Conservation (phyloP, 805 yeast genomes). For the Candida peoriensis region DNA sequence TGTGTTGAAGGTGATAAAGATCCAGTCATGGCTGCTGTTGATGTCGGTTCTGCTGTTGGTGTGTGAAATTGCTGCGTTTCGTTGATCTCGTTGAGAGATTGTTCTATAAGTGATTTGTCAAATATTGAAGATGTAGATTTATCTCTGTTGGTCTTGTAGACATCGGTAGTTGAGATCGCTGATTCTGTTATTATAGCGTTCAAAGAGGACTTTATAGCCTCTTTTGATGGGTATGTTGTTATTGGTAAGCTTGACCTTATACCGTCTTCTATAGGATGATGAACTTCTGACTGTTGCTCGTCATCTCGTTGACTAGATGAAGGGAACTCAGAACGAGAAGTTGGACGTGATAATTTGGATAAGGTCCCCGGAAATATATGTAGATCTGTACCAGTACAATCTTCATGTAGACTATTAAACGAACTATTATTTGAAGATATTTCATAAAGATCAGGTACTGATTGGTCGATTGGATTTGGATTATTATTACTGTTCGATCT, state of each 20-base stretch:
- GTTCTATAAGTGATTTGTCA: slow-evolving; percentile 20
- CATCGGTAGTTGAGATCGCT: slow-evolving; percentile 4
- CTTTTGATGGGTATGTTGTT: no score
- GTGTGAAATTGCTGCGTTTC: no score
- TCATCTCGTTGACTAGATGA: no score
- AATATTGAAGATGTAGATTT: slow-evolving; percentile 13
- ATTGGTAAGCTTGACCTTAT: no score
- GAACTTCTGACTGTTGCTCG: no score
- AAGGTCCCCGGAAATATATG: slow-evolving; percentile 10
- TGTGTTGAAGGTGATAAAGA: not conserved
- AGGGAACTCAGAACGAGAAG: no score
- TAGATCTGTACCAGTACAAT: slow-evolving; percentile 2
- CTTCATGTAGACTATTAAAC: slow-evolving; percentile 15
- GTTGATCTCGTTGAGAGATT: slow-evolving; percentile 16
- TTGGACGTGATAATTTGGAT: slow-evolving; percentile 5
- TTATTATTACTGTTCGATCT: not conserved
- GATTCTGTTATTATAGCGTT: no score
- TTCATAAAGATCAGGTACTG: slow-evolving; percentile 21
- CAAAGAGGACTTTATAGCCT: no score
- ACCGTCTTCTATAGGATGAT: no score
- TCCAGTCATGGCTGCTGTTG: slow-evolving; percentile 4
- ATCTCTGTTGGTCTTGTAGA: not conserved
- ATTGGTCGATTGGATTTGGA: not conserved
- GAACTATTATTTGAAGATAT: slow-evolving; percentile 25
- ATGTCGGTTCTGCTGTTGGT: slow-evolving; percentile 1